Base-by-base conservation (phyloP, 352 stramenopile species). In the Thraustotheca clavata region DNA sequence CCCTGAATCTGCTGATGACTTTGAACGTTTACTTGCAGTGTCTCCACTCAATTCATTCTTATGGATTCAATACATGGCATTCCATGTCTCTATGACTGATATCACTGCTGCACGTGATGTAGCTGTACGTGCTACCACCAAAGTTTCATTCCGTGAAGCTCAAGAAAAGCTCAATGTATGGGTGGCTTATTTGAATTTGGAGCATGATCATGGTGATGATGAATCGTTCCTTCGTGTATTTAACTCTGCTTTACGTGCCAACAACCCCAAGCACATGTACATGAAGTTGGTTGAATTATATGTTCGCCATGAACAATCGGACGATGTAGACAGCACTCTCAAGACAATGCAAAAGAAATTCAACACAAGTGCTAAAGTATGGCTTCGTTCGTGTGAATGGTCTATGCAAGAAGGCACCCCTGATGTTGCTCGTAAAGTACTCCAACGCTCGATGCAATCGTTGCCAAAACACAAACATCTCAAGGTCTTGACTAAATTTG, bases 11-110 rank as follows among this genome's bases (percentile, higher is more conserved):
- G 78, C 90, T 12, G 89, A 90, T 43, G 94, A 98, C 71, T 99
- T 97, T 74, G 94, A 99, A 73, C 92, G 95, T 22, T 73, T 98
- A 43, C 73, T 99, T 49, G 91, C 90, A 11, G 89, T 93, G 49
- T 94, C 86, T 54, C 95, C 95, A 16, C 96, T 98, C 71, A 97
- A 85, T 67, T 98, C 93, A 48, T 97, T 96, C 75, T 60, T 97
- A 65, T 99, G 94, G 94, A 98, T 99, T 69, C 89, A 96, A 69
- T 99, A 98, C 80, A 98, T 99, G 94, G 95, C 95, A 16, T 98
- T 98, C 77, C 88, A 98, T 73, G 77, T 99, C 33, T 97, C 91
- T 36, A 74, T 98, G 22, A 97, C 91, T 34, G 92, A 99, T 67
- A 83, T 98, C 49, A 85, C 89, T 8, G 75, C 95, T 43, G 94